phyloP scores from a whole-genome alignment of 2,329 filamentous ascomycete genomes.

The Neoascochyta sp. region DNA sequence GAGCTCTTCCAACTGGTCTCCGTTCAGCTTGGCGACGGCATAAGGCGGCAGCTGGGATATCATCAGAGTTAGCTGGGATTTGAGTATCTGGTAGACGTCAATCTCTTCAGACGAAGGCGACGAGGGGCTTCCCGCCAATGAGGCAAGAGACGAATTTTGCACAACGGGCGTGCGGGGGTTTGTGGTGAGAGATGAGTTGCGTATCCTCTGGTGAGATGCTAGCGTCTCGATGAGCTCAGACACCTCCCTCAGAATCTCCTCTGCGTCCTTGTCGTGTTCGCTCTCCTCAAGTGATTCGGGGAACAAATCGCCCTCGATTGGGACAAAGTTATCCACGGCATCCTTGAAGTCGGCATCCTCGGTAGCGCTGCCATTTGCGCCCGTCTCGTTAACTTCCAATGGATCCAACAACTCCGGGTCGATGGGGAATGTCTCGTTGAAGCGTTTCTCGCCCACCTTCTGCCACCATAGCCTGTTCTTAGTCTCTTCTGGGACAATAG shows the following conservation, averaged over 20 bases:
- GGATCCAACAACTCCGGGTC: constrained; percentile 43
- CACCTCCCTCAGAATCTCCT: constrained; percentile 69
- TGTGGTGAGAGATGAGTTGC: constrained; percentile 65
- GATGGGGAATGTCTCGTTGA: constrained; percentile 61
- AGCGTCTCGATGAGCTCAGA: constrained; percentile 73
- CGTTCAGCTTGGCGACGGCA: constrained; percentile 79
- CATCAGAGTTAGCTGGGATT: constrained; percentile 69
- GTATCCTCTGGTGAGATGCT: constrained; percentile 74
- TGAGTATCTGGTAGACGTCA: constrained; percentile 67
- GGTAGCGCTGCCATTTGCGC: constrained; percentile 33
- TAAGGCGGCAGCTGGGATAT: constrained; percentile 76
- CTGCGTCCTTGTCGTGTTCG: constrained; percentile 57
- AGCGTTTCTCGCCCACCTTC: constrained; percentile 61
- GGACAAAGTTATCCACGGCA: constrained; percentile 38
- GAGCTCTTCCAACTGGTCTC: constrained; percentile 77
- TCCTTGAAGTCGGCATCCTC: constrained; percentile 39
- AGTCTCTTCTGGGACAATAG: constrained; percentile 64
- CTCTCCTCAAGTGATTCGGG: constrained; percentile 31
- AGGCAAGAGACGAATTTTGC: constrained; percentile 62
- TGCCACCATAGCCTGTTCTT: constrained; percentile 75
- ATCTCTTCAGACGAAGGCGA: constrained; percentile 61
- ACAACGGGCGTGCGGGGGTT: constrained; percentile 63
- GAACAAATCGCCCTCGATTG: constrained; percentile 22
- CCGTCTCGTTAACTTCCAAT: constrained; percentile 37
- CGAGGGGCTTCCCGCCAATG: constrained; percentile 55